phyloP scores from a whole-genome alignment of 2,329 filamentous ascomycete species.

The Ceratocystis albifundus region DNA sequence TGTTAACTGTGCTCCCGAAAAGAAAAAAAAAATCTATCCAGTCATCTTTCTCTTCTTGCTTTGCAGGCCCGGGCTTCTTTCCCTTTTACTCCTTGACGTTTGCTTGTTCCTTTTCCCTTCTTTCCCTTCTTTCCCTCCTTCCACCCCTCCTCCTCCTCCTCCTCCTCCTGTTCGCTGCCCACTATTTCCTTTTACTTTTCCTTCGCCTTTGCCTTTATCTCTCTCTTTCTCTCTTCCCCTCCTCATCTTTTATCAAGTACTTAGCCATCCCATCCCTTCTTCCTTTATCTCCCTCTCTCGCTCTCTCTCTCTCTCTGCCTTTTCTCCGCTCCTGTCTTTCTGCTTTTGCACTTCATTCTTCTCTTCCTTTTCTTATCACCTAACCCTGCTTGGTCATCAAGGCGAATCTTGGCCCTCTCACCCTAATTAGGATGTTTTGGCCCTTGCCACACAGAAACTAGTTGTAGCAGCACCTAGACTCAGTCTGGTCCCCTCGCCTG shows the following conservation, averaged over 20 bases:
- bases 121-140: no score
- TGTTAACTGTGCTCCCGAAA: not conserved
- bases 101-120: slow-evolving; percentile 1
- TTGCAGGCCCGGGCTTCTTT: not conserved
- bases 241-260: not conserved
- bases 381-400: slow-evolving; percentile 8
- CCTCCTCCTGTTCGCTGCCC: not conserved
- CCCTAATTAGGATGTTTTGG: slow-evolving; percentile 17
- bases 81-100: not conserved
- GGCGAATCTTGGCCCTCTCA: slow-evolving; percentile 15
- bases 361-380: slow-evolving; percentile 16
- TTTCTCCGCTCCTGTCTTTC: slow-evolving; percentile 14
- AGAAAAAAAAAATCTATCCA: not conserved
- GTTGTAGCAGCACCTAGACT: not conserved
- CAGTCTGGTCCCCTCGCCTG: not conserved
- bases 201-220: slow-evolving; percentile 14
- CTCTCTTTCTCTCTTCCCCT: not conserved
- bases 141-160: not conserved
- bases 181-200: slow-evolving; percentile 9
- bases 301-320: no score
- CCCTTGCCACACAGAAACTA: slow-evolving; percentile 9
- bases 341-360: slow-evolving; percentile 18
- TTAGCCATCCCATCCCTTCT: slow-evolving; percentile 5
- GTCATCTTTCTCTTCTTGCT: not conserved
- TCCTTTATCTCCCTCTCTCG: not conserved